phyloP scores from a whole-genome alignment of 106 monocot genomes.

The Phalaenopsis equestris region DNA sequence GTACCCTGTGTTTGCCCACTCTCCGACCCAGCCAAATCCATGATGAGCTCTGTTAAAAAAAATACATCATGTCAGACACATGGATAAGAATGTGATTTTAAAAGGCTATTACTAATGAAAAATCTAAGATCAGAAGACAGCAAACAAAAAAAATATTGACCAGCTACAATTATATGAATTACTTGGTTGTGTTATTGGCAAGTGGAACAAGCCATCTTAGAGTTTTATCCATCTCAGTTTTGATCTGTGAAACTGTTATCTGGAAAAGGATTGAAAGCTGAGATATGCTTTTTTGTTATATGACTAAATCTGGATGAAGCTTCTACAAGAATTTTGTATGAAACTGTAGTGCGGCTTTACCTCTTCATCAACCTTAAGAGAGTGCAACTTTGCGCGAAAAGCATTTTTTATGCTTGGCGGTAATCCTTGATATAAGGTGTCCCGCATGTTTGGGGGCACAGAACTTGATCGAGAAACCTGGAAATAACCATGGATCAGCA shows the following conservation, averaged over 20 bases:
- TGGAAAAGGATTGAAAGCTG: slow-evolving; percentile 10
- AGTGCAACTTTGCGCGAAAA: slow-evolving; percentile 61
- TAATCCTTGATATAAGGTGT: slow-evolving; percentile 78
- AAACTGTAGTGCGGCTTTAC: slow-evolving; percentile 19
- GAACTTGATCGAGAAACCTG: slow-evolving; percentile 90
- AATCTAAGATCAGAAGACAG: neutral
- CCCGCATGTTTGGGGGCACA: slow-evolving; percentile 72
- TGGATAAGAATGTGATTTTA: neutral
- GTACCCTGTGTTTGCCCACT: slow-evolving; percentile 96
- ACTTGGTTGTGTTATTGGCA: slow-evolving; percentile 92
- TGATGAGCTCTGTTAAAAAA: slow-evolving; percentile 73
- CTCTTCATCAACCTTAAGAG: slow-evolving; percentile 67
- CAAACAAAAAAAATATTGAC: neutral
- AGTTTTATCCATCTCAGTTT: slow-evolving; percentile 92
- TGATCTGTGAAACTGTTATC: slow-evolving; percentile 69
- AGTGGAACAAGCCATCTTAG: slow-evolving; percentile 90
- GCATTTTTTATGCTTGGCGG: slow-evolving; percentile 74
- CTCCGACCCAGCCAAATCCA: slow-evolving; percentile 99
- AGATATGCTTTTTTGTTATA: neutral
- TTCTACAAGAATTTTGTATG: neutral
- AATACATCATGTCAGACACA: neutral
- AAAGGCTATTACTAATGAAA: neutral
- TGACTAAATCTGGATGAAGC: neutral
- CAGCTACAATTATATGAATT: slow-evolving; percentile 12
- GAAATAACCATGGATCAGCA: neutral